Evolutionary conservation across 768 basidiomycete genomes (phyloP).

Genomic region (Boletus vermiculosoides): DNA sequence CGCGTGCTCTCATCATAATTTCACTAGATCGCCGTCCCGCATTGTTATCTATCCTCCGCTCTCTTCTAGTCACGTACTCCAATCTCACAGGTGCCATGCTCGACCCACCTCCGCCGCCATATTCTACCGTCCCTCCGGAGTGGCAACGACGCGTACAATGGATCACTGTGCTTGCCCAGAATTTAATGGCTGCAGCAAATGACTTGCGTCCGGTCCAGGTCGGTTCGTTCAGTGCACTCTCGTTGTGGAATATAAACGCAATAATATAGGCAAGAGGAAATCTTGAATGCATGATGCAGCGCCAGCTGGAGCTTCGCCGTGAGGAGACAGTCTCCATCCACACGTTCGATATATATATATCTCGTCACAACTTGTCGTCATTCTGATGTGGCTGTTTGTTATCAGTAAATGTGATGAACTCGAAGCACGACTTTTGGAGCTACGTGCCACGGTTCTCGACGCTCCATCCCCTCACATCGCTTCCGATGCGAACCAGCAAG

Average conservation of each 20-base stretch:
- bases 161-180: constrained; percentile 78
- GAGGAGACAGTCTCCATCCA: constrained; percentile 72
- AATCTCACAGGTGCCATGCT: constrained; percentile 68
- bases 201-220: constrained; percentile 89
- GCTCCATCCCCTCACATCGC: constrained; percentile 1
- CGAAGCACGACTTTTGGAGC: constrained; percentile 57
- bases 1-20: constrained; percentile 7
- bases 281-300: constrained; percentile 78
- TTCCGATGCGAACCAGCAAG: constrained; percentile 3
- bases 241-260: not conserved
- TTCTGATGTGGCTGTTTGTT: constrained; percentile 10
- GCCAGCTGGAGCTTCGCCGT: constrained; percentile 69
- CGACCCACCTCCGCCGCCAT: constrained; percentile 55
- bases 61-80: constrained; percentile 80
- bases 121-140: constrained; percentile 50
- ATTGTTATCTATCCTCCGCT: constrained; percentile 65
- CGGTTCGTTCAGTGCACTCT: constrained; percentile 12
- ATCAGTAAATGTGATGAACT: constrained; percentile 70
- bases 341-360: constrained; percentile 46
- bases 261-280: constrained; percentile 66
- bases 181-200: constrained; percentile 88
- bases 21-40: constrained; percentile 72
- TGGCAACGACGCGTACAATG: constrained; percentile 79
- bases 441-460: constrained; percentile 38
- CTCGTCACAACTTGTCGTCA: not conserved